Conservation (phyloP, 2,329 filamentous ascomycete species). For the Ustilaginoidea virens region DNA sequence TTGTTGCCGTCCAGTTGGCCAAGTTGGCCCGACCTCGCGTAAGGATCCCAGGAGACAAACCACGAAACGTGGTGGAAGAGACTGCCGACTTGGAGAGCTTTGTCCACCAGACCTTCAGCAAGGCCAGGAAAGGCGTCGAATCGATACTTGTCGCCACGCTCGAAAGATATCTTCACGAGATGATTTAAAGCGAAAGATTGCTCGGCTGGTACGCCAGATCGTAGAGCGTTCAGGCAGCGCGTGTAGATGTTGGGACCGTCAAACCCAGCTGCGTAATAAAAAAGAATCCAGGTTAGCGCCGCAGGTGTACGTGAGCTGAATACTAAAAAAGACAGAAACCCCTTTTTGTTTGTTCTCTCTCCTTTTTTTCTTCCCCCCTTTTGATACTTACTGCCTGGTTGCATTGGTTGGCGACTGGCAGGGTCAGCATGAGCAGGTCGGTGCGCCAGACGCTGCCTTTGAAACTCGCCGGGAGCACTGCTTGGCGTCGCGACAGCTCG, state of each 20-base stretch:
- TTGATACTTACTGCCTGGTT: conserved; percentile 47
- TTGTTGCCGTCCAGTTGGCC: conserved; percentile 27
- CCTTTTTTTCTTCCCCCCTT: too few relatives aligned
- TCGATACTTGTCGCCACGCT: conserved; percentile 88
- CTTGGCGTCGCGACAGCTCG: conserved; percentile 61
- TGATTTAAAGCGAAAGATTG: conserved; percentile 90
- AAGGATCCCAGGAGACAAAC: conserved; percentile 53
- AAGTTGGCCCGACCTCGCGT: conserved; percentile 36
- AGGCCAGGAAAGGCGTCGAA: conserved; percentile 85
- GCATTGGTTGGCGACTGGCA: conserved; percentile 26
- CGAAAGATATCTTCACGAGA: conserved; percentile 86
- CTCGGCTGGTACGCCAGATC: conserved; percentile 64
- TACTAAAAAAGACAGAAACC: too few relatives aligned
- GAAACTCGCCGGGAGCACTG: conserved; percentile 55
- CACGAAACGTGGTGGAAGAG: conserved; percentile 75
- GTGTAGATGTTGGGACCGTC: conserved; percentile 84
- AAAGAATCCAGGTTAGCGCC: conserved; percentile 4
- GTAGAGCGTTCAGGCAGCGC: conserved; percentile 68
- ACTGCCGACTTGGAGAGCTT: conserved; percentile 61
- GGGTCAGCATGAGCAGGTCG: conserved; percentile 14
- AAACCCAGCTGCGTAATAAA: conserved; percentile 31
- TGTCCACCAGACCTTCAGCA: conserved; percentile 75
- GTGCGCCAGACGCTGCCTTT: conserved; percentile 26
- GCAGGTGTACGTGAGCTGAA: not conserved
- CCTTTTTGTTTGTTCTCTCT: too few relatives aligned